phyloP scores from a whole-genome alignment of 495 filamentous ascomycete genomes.

The Saxophila tyrrhenica region DNA sequence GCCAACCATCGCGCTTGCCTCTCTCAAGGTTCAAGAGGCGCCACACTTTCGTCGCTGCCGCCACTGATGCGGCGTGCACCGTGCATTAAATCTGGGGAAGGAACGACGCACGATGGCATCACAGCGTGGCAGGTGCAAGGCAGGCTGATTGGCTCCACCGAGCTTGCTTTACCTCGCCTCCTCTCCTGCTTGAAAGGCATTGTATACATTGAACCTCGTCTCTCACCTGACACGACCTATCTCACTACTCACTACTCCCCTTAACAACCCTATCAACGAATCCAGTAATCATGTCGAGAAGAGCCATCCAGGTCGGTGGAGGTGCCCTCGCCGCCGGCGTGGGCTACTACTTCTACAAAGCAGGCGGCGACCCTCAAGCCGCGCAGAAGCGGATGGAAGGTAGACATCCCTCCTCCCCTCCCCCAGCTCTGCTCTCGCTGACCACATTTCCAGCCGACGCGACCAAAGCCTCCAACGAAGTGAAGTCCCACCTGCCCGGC shows the following conservation, averaged over 20 bases:
- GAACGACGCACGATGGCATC: background rate
- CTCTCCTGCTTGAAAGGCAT: too few relatives aligned
- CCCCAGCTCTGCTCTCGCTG: background rate
- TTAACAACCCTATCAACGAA: too few relatives aligned
- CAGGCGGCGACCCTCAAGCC: constrained; percentile 69
- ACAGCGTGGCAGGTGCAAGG: background rate
- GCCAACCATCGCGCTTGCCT: too few relatives aligned
- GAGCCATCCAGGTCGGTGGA: constrained; percentile 29
- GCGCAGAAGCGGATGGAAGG: constrained; percentile 76
- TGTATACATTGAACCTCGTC: background rate
- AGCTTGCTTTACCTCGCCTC: background rate
- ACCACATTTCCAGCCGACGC: constrained; percentile 50
- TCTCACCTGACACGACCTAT: background rate
- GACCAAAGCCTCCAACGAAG: constrained; percentile 48
- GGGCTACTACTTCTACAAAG: constrained; percentile 86
- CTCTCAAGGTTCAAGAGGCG: too few relatives aligned
- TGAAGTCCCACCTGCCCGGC: constrained; percentile 51
- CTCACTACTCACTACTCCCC: too few relatives aligned
- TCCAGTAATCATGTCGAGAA: constrained; percentile 20
- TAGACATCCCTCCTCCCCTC: constrained; percentile 29
- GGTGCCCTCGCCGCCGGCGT: constrained; percentile 52
- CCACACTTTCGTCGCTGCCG: too few relatives aligned
- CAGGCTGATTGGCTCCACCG: background rate
- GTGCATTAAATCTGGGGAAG: background rate
- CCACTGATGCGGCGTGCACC: background rate